Conservation (phyloP, 345 rosid genomes). For the Populus simonii region DNA sequence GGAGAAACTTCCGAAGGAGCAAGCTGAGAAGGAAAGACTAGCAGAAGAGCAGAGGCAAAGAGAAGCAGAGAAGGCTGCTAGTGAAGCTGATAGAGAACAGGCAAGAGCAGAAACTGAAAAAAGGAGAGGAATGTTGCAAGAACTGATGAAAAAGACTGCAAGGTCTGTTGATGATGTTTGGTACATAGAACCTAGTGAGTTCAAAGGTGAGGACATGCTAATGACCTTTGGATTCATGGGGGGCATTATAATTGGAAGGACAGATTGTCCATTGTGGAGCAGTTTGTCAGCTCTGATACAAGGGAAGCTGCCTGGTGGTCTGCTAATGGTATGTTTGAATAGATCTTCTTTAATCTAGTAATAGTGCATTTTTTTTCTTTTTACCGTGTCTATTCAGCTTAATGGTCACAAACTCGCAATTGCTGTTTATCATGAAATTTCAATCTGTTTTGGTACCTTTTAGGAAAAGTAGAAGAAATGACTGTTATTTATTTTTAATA, state of each 20-base stretch:
- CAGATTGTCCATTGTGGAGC: constrained; percentile 63
- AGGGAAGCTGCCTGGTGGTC: constrained; percentile 81
- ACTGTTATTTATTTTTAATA: background rate
- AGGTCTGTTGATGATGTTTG: constrained; percentile 52
- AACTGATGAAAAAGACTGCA: constrained; percentile 50
- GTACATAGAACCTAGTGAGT: constrained; percentile 66
- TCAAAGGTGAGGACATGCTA: constrained; percentile 52
- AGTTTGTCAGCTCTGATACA: constrained; percentile 47
- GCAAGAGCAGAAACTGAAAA: constrained; percentile 63
- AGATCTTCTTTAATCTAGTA: background rate
- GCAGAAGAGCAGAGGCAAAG: constrained; percentile 69
- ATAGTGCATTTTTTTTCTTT: background rate
- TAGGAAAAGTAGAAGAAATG: background rate
- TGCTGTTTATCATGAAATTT: background rate
- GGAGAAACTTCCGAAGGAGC: constrained; percentile 69
- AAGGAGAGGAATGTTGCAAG: constrained; percentile 41
- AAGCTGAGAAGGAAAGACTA: constrained; percentile 69
- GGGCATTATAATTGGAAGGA: constrained; percentile 78
- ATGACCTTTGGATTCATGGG: constrained; percentile 86
- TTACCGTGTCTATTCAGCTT: background rate
- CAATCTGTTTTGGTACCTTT: background rate
- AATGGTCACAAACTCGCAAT: background rate
- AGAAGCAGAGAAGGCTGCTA: constrained; percentile 70
- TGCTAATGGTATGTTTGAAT: constrained; percentile 55
- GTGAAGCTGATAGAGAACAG: constrained; percentile 69